Conservation (phyloP, 2,329 filamentous ascomycete genomes). For the Penicillium sp. region DNA sequence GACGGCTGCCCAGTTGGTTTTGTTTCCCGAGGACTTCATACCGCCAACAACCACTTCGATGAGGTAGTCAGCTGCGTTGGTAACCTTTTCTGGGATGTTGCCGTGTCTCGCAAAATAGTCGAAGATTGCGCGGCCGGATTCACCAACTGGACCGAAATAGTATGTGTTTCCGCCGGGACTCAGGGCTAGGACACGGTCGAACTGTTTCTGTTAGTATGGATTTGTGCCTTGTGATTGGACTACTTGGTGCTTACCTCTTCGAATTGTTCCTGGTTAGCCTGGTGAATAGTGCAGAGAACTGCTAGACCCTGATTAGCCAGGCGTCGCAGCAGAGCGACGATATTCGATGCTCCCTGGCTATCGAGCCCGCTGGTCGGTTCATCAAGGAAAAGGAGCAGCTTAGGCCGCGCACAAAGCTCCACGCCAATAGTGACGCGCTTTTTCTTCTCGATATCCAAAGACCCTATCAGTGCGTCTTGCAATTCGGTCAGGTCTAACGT, state of each 20-base stretch:
- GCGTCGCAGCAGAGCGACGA: constrained; percentile 63
- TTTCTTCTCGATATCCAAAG: constrained; percentile 63
- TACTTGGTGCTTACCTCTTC: constrained; percentile 31
- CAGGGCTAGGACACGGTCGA: constrained; percentile 67
- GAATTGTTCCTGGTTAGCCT: constrained; percentile 63
- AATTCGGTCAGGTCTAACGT: constrained; percentile 60
- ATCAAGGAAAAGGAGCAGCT: constrained; percentile 65
- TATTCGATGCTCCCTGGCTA: constrained; percentile 62
- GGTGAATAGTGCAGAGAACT: constrained; percentile 68
- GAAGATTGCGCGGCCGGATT: constrained; percentile 60
- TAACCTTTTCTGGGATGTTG: constrained; percentile 58
- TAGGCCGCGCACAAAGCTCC: constrained; percentile 64
- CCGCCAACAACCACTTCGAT: constrained; percentile 59
- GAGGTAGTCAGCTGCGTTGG: constrained; percentile 62
- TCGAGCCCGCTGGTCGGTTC: constrained; percentile 67
- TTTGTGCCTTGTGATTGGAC: background rate
- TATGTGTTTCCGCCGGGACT: constrained; percentile 65
- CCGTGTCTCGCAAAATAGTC: constrained; percentile 64
- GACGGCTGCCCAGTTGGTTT: constrained; percentile 66
- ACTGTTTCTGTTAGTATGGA: constrained; percentile 46
- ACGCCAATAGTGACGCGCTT: constrained; percentile 69
- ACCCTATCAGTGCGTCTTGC: constrained; percentile 61
- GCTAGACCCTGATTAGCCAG: constrained; percentile 62
- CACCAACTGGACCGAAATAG: constrained; percentile 67
- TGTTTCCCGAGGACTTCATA: constrained; percentile 49